phyloP scores from a whole-genome alignment of 768 basidiomycete genomes.

The Phlegmacium glaucopus region DNA sequence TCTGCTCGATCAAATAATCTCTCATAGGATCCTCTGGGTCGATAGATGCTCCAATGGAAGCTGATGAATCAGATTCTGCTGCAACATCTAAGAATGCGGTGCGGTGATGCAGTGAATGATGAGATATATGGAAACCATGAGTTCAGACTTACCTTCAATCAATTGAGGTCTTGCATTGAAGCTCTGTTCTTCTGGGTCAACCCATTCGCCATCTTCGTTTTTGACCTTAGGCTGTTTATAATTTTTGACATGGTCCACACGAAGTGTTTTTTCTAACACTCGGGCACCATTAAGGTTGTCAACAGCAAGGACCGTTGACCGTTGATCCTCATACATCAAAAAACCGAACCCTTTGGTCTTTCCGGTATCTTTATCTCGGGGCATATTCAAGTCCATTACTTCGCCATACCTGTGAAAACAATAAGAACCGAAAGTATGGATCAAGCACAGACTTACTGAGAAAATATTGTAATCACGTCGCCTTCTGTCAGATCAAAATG shows the following conservation, averaged over 20 bases:
- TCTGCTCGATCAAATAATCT: slow-evolving; percentile 80
- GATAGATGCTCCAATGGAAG: slow-evolving; percentile 59
- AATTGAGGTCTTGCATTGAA: slow-evolving; percentile 83
- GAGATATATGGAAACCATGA: neutral
- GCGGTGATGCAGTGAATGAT: slow-evolving; percentile 2
- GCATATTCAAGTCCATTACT: slow-evolving; percentile 91
- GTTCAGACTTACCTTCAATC: slow-evolving; percentile 49
- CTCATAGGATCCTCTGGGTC: slow-evolving; percentile 99
- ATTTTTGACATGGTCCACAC: slow-evolving; percentile 90
- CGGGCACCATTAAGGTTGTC: slow-evolving; percentile 97
- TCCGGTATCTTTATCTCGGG: slow-evolving; percentile 90
- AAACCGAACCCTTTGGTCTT: slow-evolving; percentile 92
- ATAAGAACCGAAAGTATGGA: neutral
- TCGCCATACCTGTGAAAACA: slow-evolving; percentile 81
- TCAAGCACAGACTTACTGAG: slow-evolving; percentile 64
- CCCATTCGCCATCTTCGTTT: slow-evolving; percentile 80
- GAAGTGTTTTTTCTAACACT: slow-evolving; percentile 79
- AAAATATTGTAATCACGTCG: slow-evolving; percentile 96
- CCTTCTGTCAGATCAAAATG: slow-evolving; percentile 91
- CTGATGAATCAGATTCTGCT: slow-evolving; percentile 63
- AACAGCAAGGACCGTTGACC: slow-evolving; percentile 92
- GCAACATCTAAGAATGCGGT: slow-evolving; percentile 38
- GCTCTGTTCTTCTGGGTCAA: slow-evolving; percentile 80
- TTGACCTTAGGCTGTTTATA: slow-evolving; percentile 86
- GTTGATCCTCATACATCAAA: slow-evolving; percentile 98